A percentile compares a stretch with the other conserved stretches of the same genome.
phyloP scores from a whole-genome alignment of 768 basidiomycete species.

The Amanita rimosa region DNA sequence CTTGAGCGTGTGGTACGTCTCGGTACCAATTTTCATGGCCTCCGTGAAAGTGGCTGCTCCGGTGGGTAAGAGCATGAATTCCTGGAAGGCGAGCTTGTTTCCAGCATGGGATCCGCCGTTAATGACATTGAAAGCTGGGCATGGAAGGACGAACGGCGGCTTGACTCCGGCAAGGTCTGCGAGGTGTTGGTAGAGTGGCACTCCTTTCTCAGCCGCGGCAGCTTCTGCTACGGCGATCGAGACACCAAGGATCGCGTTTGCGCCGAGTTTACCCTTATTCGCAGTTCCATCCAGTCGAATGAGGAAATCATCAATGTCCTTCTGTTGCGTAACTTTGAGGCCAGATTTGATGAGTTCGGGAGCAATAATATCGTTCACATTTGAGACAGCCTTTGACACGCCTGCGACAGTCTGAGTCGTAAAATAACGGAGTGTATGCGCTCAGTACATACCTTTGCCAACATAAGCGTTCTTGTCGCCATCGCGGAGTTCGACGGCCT shows the following conservation, averaged over 20 bases:
- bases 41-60: slow-evolving; percentile 88
- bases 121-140: slow-evolving; percentile 97
- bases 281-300: slow-evolving; percentile 96
- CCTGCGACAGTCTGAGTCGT: slow-evolving; percentile 33
- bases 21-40: slow-evolving; percentile 97
- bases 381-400: slow-evolving; percentile 86
- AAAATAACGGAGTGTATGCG: slow-evolving; percentile 2
- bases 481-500: slow-evolving; percentile 98
- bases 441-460: slow-evolving; percentile 69
- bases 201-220: slow-evolving; percentile 87
- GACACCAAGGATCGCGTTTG: slow-evolving; percentile 98
- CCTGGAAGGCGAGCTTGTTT: slow-evolving; percentile 99
- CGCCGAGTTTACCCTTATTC: slow-evolving; percentile 99
- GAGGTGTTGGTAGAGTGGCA: slow-evolving; percentile 94
- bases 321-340: slow-evolving; percentile 80
- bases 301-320: slow-evolving; percentile 94
- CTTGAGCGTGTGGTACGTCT: slow-evolving; percentile 97
- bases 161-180: slow-evolving; percentile 94
- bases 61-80: slow-evolving; percentile 98
- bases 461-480: slow-evolving; percentile 87
- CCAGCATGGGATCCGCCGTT: slow-evolving; percentile 99
- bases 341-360: slow-evolving; percentile 79
- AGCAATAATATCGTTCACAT: slow-evolving; percentile 88
- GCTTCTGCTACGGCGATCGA: slow-evolving; percentile 94
- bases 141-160: slow-evolving; percentile 85